These are phyloP conservation scores for Takashimella koratensis DNA, from an alignment of 1,284 basidiomycete species.

Conservation along the genomic window DNA sequence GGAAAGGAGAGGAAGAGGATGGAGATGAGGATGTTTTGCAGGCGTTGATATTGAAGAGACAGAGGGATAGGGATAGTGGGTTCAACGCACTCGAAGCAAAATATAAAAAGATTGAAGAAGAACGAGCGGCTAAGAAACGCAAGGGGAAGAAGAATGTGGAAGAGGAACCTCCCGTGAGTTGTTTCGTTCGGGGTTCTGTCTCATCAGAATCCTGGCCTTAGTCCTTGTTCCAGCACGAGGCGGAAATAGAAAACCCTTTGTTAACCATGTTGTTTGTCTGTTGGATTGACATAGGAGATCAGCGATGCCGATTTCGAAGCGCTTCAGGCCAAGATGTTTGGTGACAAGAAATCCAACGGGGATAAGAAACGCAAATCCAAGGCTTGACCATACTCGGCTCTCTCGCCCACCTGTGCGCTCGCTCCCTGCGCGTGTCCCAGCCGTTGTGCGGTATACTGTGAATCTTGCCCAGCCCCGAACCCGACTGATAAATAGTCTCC, in stretches of 20 bases:
- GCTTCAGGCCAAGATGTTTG: constrained; percentile 44
- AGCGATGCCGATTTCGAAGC: constrained; percentile 44
- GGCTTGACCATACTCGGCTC: background rate
- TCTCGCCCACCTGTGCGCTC: background rate
- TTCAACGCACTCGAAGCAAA: constrained; percentile 77
- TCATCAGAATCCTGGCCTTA: no score
- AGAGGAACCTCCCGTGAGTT: constrained; percentile 26
- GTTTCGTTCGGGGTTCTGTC: no score
- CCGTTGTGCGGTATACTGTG: no score
- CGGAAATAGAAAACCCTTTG: no score
- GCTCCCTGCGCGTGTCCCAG: no score
- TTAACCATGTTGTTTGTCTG: no score
- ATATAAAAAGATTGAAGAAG: constrained; percentile 54
- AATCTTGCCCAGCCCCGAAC: no score
- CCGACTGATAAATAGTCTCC: no score
- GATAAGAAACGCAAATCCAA: background rate
- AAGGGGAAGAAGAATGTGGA: constrained; percentile 12
- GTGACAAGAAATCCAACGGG: constrained; percentile 14
- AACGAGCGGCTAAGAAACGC: constrained; percentile 21
- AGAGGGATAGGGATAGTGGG: constrained; percentile 62
- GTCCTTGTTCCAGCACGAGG: no score
- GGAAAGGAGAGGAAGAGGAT: constrained; percentile 52
- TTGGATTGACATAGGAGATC: constrained; percentile 26
- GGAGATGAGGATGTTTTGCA: constrained; percentile 65
- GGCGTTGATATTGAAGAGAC: constrained; percentile 75